Percentiles rank a stretch among this genome's conserved stretches.
Evolutionary conservation across 1,284 basidiomycete genomes (phyloP).

Genomic region (Meira miltonrushii): DNA sequence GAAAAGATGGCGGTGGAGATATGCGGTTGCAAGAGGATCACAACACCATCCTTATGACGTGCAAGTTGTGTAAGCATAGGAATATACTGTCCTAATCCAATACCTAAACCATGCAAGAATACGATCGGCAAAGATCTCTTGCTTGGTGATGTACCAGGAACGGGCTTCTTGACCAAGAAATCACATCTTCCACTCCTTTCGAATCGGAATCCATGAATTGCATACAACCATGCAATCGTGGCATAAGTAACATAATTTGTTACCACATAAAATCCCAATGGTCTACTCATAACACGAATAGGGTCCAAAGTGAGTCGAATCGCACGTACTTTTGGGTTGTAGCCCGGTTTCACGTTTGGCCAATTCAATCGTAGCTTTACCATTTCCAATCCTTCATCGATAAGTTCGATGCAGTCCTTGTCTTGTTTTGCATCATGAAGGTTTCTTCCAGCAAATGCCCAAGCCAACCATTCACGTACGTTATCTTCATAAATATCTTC

Average conservation of each 20-base stretch:
- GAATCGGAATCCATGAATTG: constrained; percentile 25
- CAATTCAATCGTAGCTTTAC: constrained; percentile 11
- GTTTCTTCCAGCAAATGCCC: constrained; percentile 19
- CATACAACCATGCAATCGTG: constrained; percentile 11
- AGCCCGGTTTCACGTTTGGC: constrained; percentile 53
- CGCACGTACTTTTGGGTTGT: constrained; percentile 60
- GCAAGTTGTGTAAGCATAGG: constrained; percentile 16
- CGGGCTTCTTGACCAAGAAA: constrained; percentile 40
- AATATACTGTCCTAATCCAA: constrained; percentile 25
- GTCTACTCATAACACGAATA: constrained; percentile 1
- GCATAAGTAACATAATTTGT: constrained; percentile 8
- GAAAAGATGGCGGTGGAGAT: constrained; percentile 17
- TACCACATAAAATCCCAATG: constrained; percentile 7
- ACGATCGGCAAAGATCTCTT: constrained; percentile 24
- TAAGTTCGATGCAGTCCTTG: constrained; percentile 9
- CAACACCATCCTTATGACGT: constrained; percentile 17
- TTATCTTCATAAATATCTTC: constrained; percentile 21
- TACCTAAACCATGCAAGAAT: constrained; percentile 30
- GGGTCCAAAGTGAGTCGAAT: constrained; percentile 57
- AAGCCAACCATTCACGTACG: constrained; percentile 21
- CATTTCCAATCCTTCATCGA: constrained; percentile 13
- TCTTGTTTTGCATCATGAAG: constrained; percentile 12
- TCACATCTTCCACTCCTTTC: constrained; percentile 23
- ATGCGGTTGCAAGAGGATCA: constrained; percentile 23
- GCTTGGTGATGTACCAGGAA: constrained; percentile 12